Conservation (phyloP, 192 early-diverging fungal species). For the Fimicolochytrium jonesii region DNA sequence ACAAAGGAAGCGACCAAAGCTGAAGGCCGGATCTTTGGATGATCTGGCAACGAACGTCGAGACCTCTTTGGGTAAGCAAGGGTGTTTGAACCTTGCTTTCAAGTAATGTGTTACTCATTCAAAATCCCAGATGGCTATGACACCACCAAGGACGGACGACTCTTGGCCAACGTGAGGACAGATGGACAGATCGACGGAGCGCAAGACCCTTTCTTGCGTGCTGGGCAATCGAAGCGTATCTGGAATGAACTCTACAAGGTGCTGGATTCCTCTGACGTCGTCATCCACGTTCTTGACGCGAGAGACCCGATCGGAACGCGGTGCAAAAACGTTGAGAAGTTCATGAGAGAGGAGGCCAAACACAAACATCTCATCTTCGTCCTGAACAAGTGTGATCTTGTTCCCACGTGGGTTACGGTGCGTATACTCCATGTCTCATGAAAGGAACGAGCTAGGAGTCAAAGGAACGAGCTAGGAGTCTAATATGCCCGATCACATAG, state of each 20-base stretch:
- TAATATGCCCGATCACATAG: no score
- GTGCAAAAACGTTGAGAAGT: conserved; percentile 87
- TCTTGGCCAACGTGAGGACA: conserved; percentile 62
- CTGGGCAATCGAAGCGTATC: conserved; percentile 94
- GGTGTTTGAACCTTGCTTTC: not conserved
- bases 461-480: no score
- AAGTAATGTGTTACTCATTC: no score
- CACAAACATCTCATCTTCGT: conserved; percentile 97
- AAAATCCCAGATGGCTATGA: not conserved
- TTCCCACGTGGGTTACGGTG: conserved; percentile 98
- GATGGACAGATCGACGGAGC: conserved; percentile 60
- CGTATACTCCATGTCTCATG: no score
- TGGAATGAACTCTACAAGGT: conserved; percentile 98
- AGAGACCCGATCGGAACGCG: conserved; percentile 95
- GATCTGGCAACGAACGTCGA: conserved; percentile 73
- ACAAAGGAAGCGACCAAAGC: conserved; percentile 91
- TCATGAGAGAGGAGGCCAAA: conserved; percentile 84
- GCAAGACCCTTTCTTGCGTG: conserved; percentile 84
- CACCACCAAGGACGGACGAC: conserved; percentile 52
- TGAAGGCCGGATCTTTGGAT: conserved; percentile 66
- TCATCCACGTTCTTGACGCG: conserved; percentile 97
- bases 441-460: no score
- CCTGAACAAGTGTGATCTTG: conserved; percentile 97
- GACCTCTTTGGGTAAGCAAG: conserved; percentile 59
- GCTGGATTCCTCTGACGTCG: conserved; percentile 89